Evolutionary conservation across 768 basidiomycete genomes (phyloP).

Genomic region (Mycena polygramma): DNA sequence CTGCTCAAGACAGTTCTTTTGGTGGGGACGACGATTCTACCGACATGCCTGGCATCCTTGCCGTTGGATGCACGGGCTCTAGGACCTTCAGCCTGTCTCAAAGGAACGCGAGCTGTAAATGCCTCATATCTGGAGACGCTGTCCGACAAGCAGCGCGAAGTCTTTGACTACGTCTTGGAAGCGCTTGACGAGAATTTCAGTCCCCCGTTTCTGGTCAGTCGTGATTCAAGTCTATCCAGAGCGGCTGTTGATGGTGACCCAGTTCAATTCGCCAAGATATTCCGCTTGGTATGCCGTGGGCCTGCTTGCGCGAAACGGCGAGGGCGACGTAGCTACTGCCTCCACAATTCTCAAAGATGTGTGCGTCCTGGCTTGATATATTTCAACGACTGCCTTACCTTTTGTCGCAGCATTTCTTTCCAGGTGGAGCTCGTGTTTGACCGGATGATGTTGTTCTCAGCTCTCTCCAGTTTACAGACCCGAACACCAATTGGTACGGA

Average conservation of each 20-base stretch:
- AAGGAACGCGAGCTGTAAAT: constrained; percentile 8
- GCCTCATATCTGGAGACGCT: constrained; percentile 41
- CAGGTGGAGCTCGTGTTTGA: not conserved
- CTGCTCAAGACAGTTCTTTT: no score
- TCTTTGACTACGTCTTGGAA: constrained; percentile 44
- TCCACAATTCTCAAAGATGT: constrained; percentile 41
- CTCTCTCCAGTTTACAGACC: constrained; percentile 42
- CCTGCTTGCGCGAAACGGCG: constrained; percentile 44
- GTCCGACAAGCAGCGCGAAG: constrained; percentile 37
- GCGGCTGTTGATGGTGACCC: not conserved
- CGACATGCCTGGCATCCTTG: no score
- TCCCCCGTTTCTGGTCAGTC: constrained; percentile 42
- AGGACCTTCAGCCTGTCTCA: not conserved
- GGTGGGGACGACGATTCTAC: no score
- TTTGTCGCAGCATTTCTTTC: constrained; percentile 17
- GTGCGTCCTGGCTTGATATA: constrained; percentile 27
- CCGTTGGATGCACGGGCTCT: not conserved
- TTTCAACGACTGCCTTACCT: not conserved
- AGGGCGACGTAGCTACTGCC: constrained; percentile 41
- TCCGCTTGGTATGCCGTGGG: constrained; percentile 50
- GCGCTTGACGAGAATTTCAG: constrained; percentile 45
- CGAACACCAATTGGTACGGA: constrained; percentile 45
- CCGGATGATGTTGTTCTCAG: not conserved
- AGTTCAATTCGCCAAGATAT: constrained; percentile 47
- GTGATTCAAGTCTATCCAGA: not conserved